Evolutionary conservation across 192 early-diverging fungal genomes (phyloP).

Genomic region (Diversispora eburnea): DNA sequence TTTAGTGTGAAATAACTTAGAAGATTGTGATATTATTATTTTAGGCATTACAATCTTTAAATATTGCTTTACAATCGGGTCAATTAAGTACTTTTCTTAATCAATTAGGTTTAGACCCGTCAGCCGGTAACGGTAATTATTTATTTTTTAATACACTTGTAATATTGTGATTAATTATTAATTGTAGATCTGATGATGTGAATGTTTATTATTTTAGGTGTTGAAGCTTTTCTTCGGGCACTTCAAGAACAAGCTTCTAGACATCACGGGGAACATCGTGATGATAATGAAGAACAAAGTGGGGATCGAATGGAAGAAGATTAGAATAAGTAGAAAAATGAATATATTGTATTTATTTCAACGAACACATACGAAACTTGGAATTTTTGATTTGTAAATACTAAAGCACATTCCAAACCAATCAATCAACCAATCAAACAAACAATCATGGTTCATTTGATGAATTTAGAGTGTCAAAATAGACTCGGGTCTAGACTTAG

Average conservation of each 20-base stretch:
- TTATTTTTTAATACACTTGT: not conserved
- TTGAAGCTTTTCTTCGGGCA: constrained; percentile 42
- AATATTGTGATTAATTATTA: not conserved
- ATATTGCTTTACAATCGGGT: constrained; percentile 47
- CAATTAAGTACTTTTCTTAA: constrained; percentile 50
- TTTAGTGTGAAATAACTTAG: not conserved
- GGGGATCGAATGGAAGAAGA: constrained; percentile 29
- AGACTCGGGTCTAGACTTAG: no score
- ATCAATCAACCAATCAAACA: no score
- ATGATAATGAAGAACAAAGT: constrained; percentile 16
- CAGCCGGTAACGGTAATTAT: constrained; percentile 43
- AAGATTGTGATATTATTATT: not conserved
- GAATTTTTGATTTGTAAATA: no score
- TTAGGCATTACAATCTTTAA: constrained; percentile 49
- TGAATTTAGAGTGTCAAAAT: no score
- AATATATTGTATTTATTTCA: no score
- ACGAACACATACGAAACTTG: no score
- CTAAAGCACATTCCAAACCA: no score
- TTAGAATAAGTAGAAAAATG: not conserved
- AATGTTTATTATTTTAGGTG: constrained; percentile 31
- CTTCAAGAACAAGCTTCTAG: constrained; percentile 39
- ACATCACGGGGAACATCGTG: constrained; percentile 7
- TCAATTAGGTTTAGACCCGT: constrained; percentile 48
- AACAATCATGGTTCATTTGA: no score
- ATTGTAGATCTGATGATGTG: not conserved